Evolutionary conservation across 1,284 basidiomycete species (phyloP).

Genomic region (Moniliella sp.): DNA sequence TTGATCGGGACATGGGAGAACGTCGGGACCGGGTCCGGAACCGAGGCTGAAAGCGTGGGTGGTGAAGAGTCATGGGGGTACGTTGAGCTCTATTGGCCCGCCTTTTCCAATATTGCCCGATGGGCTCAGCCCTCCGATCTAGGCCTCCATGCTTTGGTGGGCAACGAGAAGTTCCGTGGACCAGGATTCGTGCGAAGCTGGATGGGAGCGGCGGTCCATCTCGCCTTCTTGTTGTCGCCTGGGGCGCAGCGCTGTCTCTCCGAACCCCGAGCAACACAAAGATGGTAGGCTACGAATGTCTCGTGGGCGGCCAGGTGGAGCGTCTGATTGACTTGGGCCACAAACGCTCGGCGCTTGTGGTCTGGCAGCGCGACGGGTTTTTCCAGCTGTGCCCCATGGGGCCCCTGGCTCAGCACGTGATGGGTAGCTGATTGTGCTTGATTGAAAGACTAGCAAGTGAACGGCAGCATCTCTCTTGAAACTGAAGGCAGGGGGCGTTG

Average conservation of each 20-base stretch:
- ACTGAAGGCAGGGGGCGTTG: too few species aligned
- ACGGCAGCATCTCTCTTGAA: too few species aligned
- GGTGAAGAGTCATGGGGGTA: constrained; percentile 28
- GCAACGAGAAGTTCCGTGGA: constrained; percentile 21
- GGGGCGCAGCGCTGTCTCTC: constrained; percentile 14
- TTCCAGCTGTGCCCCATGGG: constrained; percentile 26
- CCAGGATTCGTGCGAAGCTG: constrained; percentile 22
- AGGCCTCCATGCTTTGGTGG: constrained; percentile 27
- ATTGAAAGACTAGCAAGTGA: too few species aligned
- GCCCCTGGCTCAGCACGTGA: constrained; percentile 3
- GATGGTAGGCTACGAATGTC: constrained; percentile 25
- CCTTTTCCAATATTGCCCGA: constrained; percentile 8
- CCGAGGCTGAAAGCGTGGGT: too few species aligned
- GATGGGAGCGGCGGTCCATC: constrained; percentile 27
- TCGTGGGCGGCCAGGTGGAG: constrained; percentile 28
- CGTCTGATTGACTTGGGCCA: constrained; percentile 23
- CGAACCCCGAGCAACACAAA: constrained; percentile 22
- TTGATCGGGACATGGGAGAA: constrained; percentile 28
- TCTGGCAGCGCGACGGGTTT: constrained; percentile 18
- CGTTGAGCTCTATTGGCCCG: constrained; percentile 23
- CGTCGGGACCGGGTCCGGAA: too few species aligned
- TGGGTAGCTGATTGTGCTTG: too few species aligned
- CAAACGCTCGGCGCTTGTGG: constrained; percentile 24
- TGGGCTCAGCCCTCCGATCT: constrained; percentile 13
- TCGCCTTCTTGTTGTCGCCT: constrained; percentile 22